Evolutionary conservation across 139 green algal species (phyloP).

Genomic region (Haematococcus lacustris): DNA sequence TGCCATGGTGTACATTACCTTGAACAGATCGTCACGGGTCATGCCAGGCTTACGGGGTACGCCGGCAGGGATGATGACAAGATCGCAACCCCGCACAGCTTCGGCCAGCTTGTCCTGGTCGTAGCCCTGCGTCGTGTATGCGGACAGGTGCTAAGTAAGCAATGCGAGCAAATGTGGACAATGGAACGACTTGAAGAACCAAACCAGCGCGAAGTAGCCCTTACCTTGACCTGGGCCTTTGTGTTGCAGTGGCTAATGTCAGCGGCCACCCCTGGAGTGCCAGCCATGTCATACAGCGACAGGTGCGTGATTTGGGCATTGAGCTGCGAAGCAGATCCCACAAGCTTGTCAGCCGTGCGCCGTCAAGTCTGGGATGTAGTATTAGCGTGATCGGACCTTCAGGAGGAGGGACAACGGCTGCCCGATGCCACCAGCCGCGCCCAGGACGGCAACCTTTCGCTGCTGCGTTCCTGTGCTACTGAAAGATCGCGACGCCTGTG

Average conservation of each 20-base stretch:
- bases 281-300: constrained; percentile 43
- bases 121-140: constrained; percentile 26
- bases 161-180: neutral
- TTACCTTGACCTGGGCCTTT: constrained; percentile 67
- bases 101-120: constrained; percentile 61
- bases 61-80: constrained; percentile 95
- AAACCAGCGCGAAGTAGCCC: neutral
- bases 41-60: constrained; percentile 98
- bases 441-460: constrained; percentile 83
- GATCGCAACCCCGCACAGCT: constrained; percentile 42
- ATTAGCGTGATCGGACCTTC: constrained; percentile 87
- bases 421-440: constrained; percentile 92
- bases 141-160: neutral
- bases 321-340: constrained; percentile 31
- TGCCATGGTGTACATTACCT: constrained; percentile 36
- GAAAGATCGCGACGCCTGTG: too few relatives aligned
- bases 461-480: too few relatives aligned
- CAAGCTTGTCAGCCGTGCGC: too few relatives aligned
- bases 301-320: constrained; percentile 41
- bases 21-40: constrained; percentile 99
- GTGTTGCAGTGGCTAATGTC: constrained; percentile 96
- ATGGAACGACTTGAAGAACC: neutral
- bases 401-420: constrained; percentile 92
- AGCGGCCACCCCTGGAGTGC: constrained; percentile 85
- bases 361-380: too few relatives aligned